These are phyloP conservation scores for Calonectria henricotiae DNA, from an alignment of 2,329 filamentous ascomycete species.

Conservation along the genomic window DNA sequence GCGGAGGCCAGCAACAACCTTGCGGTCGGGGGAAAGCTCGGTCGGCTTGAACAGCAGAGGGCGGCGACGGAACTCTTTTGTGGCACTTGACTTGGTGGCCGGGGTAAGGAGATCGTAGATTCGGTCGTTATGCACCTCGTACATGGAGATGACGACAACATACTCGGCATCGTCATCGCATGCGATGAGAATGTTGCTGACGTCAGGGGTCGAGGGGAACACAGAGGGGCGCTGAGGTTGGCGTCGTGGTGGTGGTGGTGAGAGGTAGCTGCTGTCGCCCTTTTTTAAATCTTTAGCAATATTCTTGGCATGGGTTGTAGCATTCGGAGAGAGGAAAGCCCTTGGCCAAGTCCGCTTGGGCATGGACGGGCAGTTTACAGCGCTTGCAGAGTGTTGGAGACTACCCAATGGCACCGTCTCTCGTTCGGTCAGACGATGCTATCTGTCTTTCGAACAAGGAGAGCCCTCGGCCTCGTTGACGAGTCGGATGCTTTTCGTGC, in stretches of 20 bases:
- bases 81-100: slow-evolving; percentile 71
- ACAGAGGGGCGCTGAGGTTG: slow-evolving; percentile 79
- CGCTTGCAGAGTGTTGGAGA: slow-evolving; percentile 53
- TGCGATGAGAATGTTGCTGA: slow-evolving; percentile 79
- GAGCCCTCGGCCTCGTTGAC: slow-evolving; percentile 56
- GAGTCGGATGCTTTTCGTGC: slow-evolving; percentile 65
- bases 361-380: slow-evolving; percentile 45
- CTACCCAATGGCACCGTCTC: slow-evolving; percentile 40
- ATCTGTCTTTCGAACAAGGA: slow-evolving; percentile 51
- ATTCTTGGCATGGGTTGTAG: slow-evolving; percentile 64
- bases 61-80: slow-evolving; percentile 82
- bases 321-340: slow-evolving; percentile 64
- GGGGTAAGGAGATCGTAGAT: slow-evolving; percentile 93
- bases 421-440: slow-evolving; percentile 51
- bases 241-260: slow-evolving; percentile 73
- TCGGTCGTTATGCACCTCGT: slow-evolving; percentile 98
- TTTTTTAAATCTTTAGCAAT: slow-evolving; percentile 66
- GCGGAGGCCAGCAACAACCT: slow-evolving; percentile 91
- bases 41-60: slow-evolving; percentile 93
- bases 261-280: slow-evolving; percentile 66
- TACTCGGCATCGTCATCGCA: slow-evolving; percentile 80
- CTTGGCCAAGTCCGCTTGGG: slow-evolving; percentile 56
- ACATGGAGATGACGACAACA: slow-evolving; percentile 94
- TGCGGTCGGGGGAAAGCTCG: slow-evolving; percentile 89
- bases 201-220: slow-evolving; percentile 82